A percentile compares a stretch with the other conserved stretches of the same genome.
Evolutionary conservation across 116 monocot species (phyloP).

Genomic region (Iris pallida): DNA sequence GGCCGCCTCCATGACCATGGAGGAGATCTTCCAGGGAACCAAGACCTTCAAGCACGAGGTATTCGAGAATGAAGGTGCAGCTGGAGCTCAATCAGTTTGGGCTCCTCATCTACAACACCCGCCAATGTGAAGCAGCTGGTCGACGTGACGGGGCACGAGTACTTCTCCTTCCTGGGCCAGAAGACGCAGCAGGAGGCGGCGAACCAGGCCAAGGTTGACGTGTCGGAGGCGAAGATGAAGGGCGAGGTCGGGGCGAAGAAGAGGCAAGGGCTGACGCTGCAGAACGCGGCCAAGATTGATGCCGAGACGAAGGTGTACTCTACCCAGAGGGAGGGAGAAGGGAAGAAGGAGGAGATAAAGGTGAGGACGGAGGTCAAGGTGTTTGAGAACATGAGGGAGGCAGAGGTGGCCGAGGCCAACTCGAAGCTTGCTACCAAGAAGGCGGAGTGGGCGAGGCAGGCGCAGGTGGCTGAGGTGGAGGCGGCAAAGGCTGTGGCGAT

Average conservation of each 20-base stretch:
- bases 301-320: slow-evolving; percentile 68
- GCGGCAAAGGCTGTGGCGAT: no score
- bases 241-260: slow-evolving; percentile 63
- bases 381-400: no score
- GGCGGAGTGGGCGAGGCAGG: no score
- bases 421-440: no score
- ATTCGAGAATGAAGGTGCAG: slow-evolving; percentile 68
- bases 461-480: no score
- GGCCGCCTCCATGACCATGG: slow-evolving; percentile 88
- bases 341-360: no score
- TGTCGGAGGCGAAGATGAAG: slow-evolving; percentile 70
- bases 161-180: no score
- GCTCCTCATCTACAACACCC: slow-evolving; percentile 69
- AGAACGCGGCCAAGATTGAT: slow-evolving; percentile 75
- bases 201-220: slow-evolving; percentile 71
- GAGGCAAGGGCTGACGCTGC: slow-evolving; percentile 50
- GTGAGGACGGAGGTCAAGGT: no score
- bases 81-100: slow-evolving; percentile 76
- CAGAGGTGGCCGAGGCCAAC: no score
- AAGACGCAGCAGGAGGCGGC: no score
- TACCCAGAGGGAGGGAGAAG: slow-evolving; percentile 61
- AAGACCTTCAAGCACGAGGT: slow-evolving; percentile 72
- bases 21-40: slow-evolving; percentile 75
- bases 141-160: no score
- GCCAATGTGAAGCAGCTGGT: no score